Percentiles rank a stretch among this genome's conserved stretches.
Evolutionary conservation across 176 grass and related monocot genomes (phyloP).

Genomic region (Aegilops umbellulata): DNA sequence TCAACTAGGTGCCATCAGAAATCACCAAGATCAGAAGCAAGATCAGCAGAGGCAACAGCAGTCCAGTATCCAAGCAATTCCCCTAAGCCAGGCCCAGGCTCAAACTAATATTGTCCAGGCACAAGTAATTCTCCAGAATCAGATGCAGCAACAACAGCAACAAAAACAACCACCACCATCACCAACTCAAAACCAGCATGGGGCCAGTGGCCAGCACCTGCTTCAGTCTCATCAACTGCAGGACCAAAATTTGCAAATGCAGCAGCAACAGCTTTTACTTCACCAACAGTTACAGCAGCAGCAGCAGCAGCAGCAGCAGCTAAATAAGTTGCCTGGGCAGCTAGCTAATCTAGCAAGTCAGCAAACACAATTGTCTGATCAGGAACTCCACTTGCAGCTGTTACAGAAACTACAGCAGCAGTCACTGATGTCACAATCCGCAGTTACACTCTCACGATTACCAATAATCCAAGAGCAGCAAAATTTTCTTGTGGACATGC

Average conservation of each 20-base stretch:
- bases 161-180: constrained; percentile 42
- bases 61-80: constrained; percentile 46
- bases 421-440: constrained; percentile 55
- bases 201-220: constrained; percentile 19
- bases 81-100: constrained; percentile 67
- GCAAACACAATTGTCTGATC: constrained; percentile 56
- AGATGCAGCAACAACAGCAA: constrained; percentile 49
- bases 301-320: constrained; percentile 55
- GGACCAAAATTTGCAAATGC: constrained; percentile 43
- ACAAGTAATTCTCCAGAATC: constrained; percentile 76
- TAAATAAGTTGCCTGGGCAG: constrained; percentile 57
- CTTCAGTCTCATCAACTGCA: constrained; percentile 43
- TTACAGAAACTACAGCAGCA: constrained; percentile 85
- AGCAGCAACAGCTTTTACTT: constrained; percentile 56
- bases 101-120: constrained; percentile 66
- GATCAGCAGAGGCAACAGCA: constrained; percentile 67
- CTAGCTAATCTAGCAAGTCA: constrained; percentile 60
- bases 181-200: constrained; percentile 44
- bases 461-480: constrained; percentile 76
- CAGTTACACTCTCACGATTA: constrained; percentile 50
- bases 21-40: constrained; percentile 71
- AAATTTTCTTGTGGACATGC: constrained; percentile 66
- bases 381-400: constrained; percentile 76
- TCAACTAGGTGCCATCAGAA: constrained; percentile 49
- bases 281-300: constrained; percentile 46